These are phyloP conservation scores for Warburgia ugandensis DNA, from an alignment of 164 flowering plant species.

Conservation along the genomic window DNA sequence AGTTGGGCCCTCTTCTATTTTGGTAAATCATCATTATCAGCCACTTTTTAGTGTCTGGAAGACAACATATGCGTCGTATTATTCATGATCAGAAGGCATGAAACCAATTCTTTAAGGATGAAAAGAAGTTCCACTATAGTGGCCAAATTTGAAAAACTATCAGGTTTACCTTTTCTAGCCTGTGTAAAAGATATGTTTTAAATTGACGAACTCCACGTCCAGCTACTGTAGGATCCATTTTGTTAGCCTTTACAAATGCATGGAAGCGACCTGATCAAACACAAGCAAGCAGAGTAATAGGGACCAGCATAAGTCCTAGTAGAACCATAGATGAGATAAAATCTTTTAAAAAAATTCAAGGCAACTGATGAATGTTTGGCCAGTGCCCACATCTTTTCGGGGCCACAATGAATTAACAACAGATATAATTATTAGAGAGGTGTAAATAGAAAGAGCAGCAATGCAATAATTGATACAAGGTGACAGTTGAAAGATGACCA, in stretches of 20 bases:
- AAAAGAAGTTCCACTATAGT: background rate
- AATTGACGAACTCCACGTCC: conserved; percentile 71
- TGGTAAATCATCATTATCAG: too few species aligned
- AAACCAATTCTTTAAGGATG: background rate
- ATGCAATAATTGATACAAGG: too few species aligned
- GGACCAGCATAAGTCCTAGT: conserved; percentile 1
- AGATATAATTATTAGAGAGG: too few species aligned
- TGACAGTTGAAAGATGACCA: too few species aligned
- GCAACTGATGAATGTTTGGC: too few species aligned
- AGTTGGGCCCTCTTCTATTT: too few species aligned
- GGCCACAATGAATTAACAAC: too few species aligned
- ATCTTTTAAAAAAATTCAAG: too few species aligned
- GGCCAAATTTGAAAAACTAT: background rate
- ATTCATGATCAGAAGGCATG: background rate
- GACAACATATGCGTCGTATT: background rate
- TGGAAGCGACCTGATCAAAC: conserved; percentile 61
- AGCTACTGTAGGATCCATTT: conserved; percentile 47
- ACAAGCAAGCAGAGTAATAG: conserved; percentile 2
- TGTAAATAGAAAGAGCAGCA: too few species aligned
- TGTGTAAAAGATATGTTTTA: conserved; percentile 64
- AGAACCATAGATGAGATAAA: too few species aligned
- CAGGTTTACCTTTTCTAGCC: conserved; percentile 48
- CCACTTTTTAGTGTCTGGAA: too few species aligned
- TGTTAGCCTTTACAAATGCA: conserved; percentile 65
- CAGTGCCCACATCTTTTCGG: too few species aligned